A percentile compares a stretch with the other conserved stretches of the same genome.
These are phyloP conservation scores for Tilletia walkeri DNA, from an alignment of 1,284 basidiomycete genomes.

Conservation along the genomic window DNA sequence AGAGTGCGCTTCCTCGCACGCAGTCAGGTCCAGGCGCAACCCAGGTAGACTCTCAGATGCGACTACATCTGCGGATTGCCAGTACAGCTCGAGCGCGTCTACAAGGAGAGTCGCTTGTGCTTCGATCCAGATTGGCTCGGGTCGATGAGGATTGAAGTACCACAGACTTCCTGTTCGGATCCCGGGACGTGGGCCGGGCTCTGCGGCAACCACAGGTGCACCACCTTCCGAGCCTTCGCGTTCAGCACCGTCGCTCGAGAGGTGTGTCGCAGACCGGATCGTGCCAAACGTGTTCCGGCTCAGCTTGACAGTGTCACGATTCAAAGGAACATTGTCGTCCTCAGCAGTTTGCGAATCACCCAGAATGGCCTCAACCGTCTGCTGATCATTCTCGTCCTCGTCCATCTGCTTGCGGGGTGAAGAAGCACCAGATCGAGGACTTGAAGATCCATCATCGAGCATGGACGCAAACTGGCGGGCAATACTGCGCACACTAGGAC, in stretches of 20 bases:
- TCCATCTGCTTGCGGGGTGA: neutral
- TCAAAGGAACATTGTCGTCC: neutral
- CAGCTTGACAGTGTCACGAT: neutral
- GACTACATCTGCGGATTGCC: neutral
- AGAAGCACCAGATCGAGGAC: neutral
- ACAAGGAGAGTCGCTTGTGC: constrained; percentile 4
- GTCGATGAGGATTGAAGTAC: constrained; percentile 10
- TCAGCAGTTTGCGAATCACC: neutral
- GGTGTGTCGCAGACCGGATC: neutral
- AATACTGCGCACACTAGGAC: constrained; percentile 9
- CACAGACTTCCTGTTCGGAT: constrained; percentile 1
- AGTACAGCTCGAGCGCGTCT: constrained; percentile 10
- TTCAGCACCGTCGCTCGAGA: neutral
- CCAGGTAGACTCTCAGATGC: neutral
- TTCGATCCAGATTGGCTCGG: constrained; percentile 13
- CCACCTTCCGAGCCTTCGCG: neutral
- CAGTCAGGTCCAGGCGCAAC: constrained; percentile 32
- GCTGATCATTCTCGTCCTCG: constrained; percentile 7
- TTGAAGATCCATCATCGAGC: constrained; percentile 15
- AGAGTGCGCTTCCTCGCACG: constrained; percentile 46
- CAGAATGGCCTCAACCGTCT: neutral
- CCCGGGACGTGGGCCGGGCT: neutral
- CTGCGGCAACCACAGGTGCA: neutral
- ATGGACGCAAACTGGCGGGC: constrained; percentile 15
- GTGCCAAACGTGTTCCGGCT: constrained; percentile 12